Percentiles rank a stretch among this genome's conserved stretches.
Evolutionary conservation across 495 filamentous ascomycete species (phyloP).

Genomic region (Collariella sp.): DNA sequence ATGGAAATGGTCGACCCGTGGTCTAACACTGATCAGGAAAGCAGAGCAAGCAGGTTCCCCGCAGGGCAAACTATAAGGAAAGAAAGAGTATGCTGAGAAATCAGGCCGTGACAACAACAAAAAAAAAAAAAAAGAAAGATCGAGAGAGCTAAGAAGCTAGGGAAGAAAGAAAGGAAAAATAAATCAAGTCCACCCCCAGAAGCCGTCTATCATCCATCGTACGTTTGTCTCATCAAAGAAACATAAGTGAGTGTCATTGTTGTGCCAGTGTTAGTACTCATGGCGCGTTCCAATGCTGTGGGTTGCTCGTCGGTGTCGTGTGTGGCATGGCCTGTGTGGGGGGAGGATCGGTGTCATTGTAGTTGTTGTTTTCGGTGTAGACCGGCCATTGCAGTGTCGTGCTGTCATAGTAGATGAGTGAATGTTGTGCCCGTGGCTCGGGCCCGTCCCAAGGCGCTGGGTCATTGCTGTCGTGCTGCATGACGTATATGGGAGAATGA

Average conservation of each 20-base stretch:
- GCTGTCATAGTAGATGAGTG: background rate
- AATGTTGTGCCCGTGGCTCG: too few species aligned
- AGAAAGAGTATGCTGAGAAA: too few species aligned
- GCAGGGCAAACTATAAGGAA: too few species aligned
- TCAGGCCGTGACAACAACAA: too few species aligned
- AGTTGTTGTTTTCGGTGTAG: too few species aligned
- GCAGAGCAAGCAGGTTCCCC: too few species aligned
- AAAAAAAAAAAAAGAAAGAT: background rate
- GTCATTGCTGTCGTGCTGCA: too few species aligned
- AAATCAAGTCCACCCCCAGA: background rate
- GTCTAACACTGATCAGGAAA: too few species aligned
- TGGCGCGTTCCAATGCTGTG: background rate
- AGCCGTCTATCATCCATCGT: slow-evolving; percentile 6
- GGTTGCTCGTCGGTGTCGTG: slow-evolving; percentile 1
- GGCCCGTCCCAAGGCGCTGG: too few species aligned
- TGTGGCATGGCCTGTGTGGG: background rate
- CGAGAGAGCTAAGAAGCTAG: background rate
- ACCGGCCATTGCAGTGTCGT: background rate
- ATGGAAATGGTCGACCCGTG: too few species aligned
- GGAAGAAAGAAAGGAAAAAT: background rate
- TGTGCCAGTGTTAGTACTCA: background rate
- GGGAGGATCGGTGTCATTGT: background rate
- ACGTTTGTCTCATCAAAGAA: background rate
- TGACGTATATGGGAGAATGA: background rate
- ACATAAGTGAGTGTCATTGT: background rate